Base-by-base conservation (phyloP, 1,139 yeast genomes). In the Candida albicans region DNA sequence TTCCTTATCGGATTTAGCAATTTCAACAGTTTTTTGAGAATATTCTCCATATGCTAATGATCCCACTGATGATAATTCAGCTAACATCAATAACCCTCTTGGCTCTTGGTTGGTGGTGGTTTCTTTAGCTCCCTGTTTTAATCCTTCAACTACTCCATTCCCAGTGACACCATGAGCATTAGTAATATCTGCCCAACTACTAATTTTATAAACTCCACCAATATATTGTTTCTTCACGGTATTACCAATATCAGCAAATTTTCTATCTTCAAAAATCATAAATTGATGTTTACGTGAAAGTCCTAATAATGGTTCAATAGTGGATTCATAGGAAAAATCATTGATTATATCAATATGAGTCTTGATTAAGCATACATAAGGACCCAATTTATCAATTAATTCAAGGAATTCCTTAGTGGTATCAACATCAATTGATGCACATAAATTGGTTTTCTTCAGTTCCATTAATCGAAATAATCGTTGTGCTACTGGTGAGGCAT, bases 121-220 rank as follows among this genome's bases (percentile, higher is more conserved):
- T 55, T 90, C 96, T 33, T 67, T 56, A 8, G 95, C 95, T 10
- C 93, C 97, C 55, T 82, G 85, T 54, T 85, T 85, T 54, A 95
- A 74, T 0, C 99, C 99, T 43, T 81, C 73, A 5, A 95, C 95
- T 41, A 95, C 87, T 4, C 99, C 98, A 0, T 84, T 83, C 9
- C 99, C 99, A 1, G 99, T 93, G 25, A 95, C 91, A 45, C 98
- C 95, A 58, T 95, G 99, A 0, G 98, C 99, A 63, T 95, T 95
- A 40, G 98, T 91, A 50, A 95, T 88, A 59, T 95, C 97, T 0
- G 99, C 82, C 99, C 99, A 95, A 56, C 82, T 70, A 9, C 96
- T 95, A 50, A 93, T 93, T 60, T 80, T 81, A 70, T 81, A 90
- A 3, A 89, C 84, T 38, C 99, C 99, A 35, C 95, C 88, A 34